Evolutionary conservation across 2,329 filamentous ascomycete genomes (phyloP), one percentile per base, ranked within the genome.

Genomic region (Aspergillus aculeatinus): DNA sequence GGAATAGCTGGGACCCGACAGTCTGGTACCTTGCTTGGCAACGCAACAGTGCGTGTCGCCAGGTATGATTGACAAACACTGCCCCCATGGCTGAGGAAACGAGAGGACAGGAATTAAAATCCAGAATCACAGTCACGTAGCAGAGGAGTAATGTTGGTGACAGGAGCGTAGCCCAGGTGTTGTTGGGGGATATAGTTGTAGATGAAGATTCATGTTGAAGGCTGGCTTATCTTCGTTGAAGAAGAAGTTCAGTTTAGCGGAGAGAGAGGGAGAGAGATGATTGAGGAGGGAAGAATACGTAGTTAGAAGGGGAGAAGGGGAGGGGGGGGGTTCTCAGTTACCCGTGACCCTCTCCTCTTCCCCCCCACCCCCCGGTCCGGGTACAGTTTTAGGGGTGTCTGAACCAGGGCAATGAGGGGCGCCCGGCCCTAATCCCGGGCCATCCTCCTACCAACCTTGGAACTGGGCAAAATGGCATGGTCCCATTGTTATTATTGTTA

Each of bases 21-120:
- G 59, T 70, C 58, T 74, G 74, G 74, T 65, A 69, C 60, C 65
- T 65, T 64, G 65, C 68, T 72, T 73, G 70, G 70, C 69, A 65
- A 72, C 63, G 55, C 62, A 66, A 68, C 72, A 71, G 72, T 73
- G 70, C 70, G 68, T 67, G 64, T 70, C 64, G 61, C 66, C 62
- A 61, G 51, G 55, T 65, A 59, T 64, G 67, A 68, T 67, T 68
- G 65, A 67, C 63, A 67, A 67, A 67, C 70, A 71, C 68, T 70
- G 70, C 67, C 68, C 67, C 67, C 65, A 49, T 31, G 60, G 51
- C 60, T 53, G 58, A 42, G 56, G 52, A 47, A 55, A 23, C 51
- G 50, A 62, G 47, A 47, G 49, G 44, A 47, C 44, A 47, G 42
- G 57, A 59, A 59, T 55, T 57, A 51, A 57, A 16, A 31, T 27